These are phyloP conservation scores for Yarrowia osloensis DNA, from an alignment of 805 yeast genomes.

Conservation along the genomic window DNA sequence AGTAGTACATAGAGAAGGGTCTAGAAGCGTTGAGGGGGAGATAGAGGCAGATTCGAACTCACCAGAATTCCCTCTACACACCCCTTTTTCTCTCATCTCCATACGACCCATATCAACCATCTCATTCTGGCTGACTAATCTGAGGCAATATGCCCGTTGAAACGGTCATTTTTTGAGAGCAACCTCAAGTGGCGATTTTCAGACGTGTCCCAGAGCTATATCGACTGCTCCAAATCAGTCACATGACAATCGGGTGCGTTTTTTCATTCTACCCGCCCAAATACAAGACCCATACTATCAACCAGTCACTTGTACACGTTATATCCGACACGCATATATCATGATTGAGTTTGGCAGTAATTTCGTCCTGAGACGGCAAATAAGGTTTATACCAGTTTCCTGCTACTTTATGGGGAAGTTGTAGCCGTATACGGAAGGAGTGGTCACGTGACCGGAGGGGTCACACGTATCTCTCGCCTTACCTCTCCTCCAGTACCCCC, in stretches of 20 bases:
- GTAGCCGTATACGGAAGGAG: not conserved
- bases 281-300: not conserved
- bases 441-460: too few species aligned
- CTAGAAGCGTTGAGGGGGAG: too few species aligned
- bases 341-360: not conserved
- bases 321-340: not conserved
- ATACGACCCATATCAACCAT: not conserved
- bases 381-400: not conserved
- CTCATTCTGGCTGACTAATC: conserved; percentile 12
- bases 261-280: not conserved
- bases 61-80: not conserved
- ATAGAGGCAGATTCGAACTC: too few species aligned
- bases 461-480: too few species aligned
- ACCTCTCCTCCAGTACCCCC: too few species aligned
- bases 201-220: not conserved
- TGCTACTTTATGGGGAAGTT: not conserved
- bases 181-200: not conserved
- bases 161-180: not conserved
- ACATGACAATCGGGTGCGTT: too few species aligned
- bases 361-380: not conserved
- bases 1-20: too few species aligned
- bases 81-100: not conserved
- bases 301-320: not conserved
- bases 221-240: too few species aligned
- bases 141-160: not conserved